A percentile compares a stretch with the other conserved stretches of the same genome.
phyloP scores from a whole-genome alignment of 2,329 filamentous ascomycete species.

The Talaromyces sp. region DNA sequence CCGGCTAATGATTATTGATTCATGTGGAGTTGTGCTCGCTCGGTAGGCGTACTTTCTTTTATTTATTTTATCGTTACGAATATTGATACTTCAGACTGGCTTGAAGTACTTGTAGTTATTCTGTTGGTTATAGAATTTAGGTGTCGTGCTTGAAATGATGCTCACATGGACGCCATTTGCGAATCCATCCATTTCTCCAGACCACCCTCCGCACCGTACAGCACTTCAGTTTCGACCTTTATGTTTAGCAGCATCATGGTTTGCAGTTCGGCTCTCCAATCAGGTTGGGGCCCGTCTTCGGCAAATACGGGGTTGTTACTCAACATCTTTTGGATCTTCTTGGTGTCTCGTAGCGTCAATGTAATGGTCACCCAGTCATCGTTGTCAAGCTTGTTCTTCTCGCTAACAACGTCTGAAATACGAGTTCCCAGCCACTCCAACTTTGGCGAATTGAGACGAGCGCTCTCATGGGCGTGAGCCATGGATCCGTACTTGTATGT shows the following conservation, averaged over 20 bases:
- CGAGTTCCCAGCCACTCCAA: slow-evolving; percentile 57
- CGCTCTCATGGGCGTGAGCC: slow-evolving; percentile 50
- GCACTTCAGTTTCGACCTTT: slow-evolving; percentile 58
- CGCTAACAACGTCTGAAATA: slow-evolving; percentile 30
- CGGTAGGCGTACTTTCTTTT: neutral
- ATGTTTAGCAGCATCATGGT: slow-evolving; percentile 57
- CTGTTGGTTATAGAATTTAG: neutral
- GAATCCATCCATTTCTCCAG: slow-evolving; percentile 40
- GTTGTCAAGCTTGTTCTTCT: slow-evolving; percentile 16
- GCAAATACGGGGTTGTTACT: slow-evolving; percentile 36
- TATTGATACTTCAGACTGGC: neutral
- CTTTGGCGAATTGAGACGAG: slow-evolving; percentile 39
- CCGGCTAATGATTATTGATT: neutral
- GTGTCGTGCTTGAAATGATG: neutral
- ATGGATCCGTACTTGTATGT: slow-evolving; percentile 59
- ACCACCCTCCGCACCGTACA: slow-evolving; percentile 40
- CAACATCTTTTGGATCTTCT: slow-evolving; percentile 51
- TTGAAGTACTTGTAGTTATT: neutral
- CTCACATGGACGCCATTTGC: slow-evolving; percentile 18
- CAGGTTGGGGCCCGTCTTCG: slow-evolving; percentile 38
- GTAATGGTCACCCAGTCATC: slow-evolving; percentile 32
- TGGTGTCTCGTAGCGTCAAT: slow-evolving; percentile 50
- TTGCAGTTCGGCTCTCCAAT: slow-evolving; percentile 51
- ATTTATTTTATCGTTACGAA: neutral
- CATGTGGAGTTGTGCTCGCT: neutral